Base-by-base conservation (phyloP, 2,329 filamentous ascomycete species). In the Fusarium paranaense region DNA sequence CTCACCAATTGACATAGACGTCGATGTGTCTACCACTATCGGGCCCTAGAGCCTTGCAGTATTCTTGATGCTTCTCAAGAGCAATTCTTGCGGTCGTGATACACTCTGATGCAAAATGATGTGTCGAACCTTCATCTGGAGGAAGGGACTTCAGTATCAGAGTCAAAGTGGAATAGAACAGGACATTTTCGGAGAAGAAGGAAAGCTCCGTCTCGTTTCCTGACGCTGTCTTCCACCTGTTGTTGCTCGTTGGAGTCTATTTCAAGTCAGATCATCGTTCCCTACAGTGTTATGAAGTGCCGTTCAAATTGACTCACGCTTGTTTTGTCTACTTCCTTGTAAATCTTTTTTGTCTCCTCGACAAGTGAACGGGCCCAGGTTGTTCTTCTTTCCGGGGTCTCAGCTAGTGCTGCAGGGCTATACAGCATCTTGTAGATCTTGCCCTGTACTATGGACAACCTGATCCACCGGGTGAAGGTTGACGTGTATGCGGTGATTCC, bases 361-460 rank as follows among this genome's bases (percentile, higher is more conserved):
- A 33, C 52, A 56, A 56, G 52, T 7, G 52, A 56, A 56, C 52
- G 52, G 1, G 52, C 52, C 52, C 52, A 56, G 2, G 52, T 10
- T n/a, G 52, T 32, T 25, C 52, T 56, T 56, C 52, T 56, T 18
- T 56, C 30, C 11, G 52, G 6, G 2, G 20, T 14, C 32, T 56
- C 52, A 6, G 52, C 52, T 1, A 56, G 30, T 6, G 52, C 52
- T 11, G 52, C 52, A 18, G 52, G 52, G 4, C 52, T 56, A 18
- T 56, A 56, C 32, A 56, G n/a, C 52, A 56, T 35, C 30, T 56
- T 56, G 32, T 56, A 56, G 30, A 56, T 56, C n/a, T 56, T 56
- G 5, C 25, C 52, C 7, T 56, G 52, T 1, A 56, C 52, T 22
- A 56, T 56, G n/a, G 52, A 56, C 9, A 56, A 35, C 20, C 52